Conservation (phyloP, 495 filamentous ascomycete genomes). For the Penicillium roqueforti region DNA sequence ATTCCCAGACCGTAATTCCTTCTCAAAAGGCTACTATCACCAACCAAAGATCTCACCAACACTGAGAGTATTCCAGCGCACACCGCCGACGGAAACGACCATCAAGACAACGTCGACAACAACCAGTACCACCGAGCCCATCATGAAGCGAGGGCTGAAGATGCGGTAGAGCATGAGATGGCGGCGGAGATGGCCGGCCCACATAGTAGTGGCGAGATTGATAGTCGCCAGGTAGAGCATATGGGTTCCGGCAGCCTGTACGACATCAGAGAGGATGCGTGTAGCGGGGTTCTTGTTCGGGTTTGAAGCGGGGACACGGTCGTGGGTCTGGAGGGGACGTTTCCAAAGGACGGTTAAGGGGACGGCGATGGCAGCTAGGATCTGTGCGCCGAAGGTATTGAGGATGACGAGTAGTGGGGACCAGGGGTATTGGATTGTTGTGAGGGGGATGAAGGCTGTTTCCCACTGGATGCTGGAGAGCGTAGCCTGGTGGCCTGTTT, state of each 20-base stretch:
- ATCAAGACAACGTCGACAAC: slow-evolving; percentile 73
- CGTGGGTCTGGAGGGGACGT: slow-evolving; percentile 44
- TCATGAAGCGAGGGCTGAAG: slow-evolving; percentile 86
- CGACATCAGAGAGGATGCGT: slow-evolving; percentile 60
- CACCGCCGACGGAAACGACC: slow-evolving; percentile 62
- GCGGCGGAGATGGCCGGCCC: slow-evolving; percentile 78
- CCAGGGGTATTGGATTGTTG: slow-evolving; percentile 83
- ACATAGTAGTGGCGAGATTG: slow-evolving; percentile 77
- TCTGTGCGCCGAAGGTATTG: slow-evolving; percentile 87
- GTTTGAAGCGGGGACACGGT: slow-evolving; percentile 28
- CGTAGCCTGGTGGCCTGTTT: slow-evolving; percentile 92
- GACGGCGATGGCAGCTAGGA: slow-evolving; percentile 71
- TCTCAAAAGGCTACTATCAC: slow-evolving; percentile 17
- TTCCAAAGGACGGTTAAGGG: slow-evolving; percentile 89
- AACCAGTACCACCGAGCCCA: slow-evolving; percentile 65
- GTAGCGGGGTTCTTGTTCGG: slow-evolving; percentile 41
- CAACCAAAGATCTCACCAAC: slow-evolving; percentile 89
- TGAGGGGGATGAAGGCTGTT: slow-evolving; percentile 85
- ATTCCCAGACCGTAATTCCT: neutral
- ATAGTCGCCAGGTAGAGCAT: slow-evolving; percentile 77
- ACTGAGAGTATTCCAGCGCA: slow-evolving; percentile 68
- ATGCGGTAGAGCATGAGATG: slow-evolving; percentile 98
- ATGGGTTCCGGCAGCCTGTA: slow-evolving; percentile 65
- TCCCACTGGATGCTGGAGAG: slow-evolving; percentile 94
- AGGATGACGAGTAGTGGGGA: slow-evolving; percentile 73